Conservation (phyloP, 2,329 filamentous ascomycete species). For the Colletotrichum euphorbiae region DNA sequence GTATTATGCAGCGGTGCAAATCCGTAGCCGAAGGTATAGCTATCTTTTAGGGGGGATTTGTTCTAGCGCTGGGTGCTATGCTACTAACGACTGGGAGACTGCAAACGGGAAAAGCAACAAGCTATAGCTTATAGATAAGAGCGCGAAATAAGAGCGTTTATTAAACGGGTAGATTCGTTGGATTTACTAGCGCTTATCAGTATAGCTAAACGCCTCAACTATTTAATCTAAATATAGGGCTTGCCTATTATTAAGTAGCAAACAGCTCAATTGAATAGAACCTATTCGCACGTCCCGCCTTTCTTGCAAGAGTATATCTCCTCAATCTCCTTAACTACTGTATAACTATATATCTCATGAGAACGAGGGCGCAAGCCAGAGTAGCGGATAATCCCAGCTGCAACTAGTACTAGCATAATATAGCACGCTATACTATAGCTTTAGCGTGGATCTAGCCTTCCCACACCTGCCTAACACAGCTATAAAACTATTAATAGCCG, state of each 20-base stretch:
- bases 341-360: neutral
- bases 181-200: neutral
- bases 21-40: neutral
- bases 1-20: neutral
- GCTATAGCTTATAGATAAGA: neutral
- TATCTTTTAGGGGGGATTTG: neutral
- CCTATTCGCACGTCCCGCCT: neutral
- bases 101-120: neutral
- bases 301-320: neutral
- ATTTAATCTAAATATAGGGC: neutral
- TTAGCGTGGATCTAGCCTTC: neutral
- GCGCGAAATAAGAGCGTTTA: conserved; percentile 14
- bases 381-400: no score
- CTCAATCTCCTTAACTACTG: neutral
- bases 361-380: no score
- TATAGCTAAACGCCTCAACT: no score
- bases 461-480: neutral
- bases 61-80: neutral
- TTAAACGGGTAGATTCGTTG: neutral
- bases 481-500: neutral
- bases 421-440: neutral
- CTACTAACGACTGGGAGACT: neutral
- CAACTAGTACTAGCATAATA: neutral
- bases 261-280: conserved; percentile 2
- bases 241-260: neutral